Conservation (phyloP, 169 alveolate species). For the Plasmodium falciparum region DNA sequence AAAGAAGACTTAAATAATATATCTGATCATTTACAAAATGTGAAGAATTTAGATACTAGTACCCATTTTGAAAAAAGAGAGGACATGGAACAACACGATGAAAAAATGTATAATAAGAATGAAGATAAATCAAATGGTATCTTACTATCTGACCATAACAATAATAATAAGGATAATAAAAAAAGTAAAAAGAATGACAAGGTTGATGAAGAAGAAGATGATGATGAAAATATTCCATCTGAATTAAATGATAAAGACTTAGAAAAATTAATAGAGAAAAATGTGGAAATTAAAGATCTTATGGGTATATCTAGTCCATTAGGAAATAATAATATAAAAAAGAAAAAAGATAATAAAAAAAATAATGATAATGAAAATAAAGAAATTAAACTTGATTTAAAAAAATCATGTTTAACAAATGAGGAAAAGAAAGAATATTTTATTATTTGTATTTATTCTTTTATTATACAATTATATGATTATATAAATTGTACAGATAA, state of each 20-base stretch:
- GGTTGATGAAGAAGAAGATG: neutral
- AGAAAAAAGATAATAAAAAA: neutral
- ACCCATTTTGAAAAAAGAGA: slow-evolving; percentile 14
- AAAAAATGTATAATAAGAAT: neutral
- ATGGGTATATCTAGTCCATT: slow-evolving; percentile 27
- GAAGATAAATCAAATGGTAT: neutral
- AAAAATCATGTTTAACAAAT: slow-evolving; percentile 24
- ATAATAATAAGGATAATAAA: neutral
- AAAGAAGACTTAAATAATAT: too few species aligned
- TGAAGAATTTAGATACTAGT: too few species aligned
- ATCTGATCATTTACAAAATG: too few species aligned
- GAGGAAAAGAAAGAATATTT: slow-evolving; percentile 62
- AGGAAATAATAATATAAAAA: slow-evolving; percentile 4
- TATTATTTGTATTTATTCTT: slow-evolving; percentile 55
- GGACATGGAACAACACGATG: neutral
- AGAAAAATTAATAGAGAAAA: slow-evolving; percentile 12
- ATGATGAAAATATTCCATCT: neutral
- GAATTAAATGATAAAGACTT: neutral
- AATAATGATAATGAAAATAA: slow-evolving; percentile 25
- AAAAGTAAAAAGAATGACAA: neutral
- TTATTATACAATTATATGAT: slow-evolving; percentile 73
- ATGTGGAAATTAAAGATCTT: slow-evolving; percentile 28
- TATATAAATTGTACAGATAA: slow-evolving; percentile 56
- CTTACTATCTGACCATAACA: neutral
- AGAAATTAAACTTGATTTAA: slow-evolving; percentile 68